Percentiles rank a stretch among this genome's conserved stretches.
Evolutionary conservation across 2,329 filamentous ascomycete species (phyloP).

Genomic region (Aspergillus cejpii): DNA sequence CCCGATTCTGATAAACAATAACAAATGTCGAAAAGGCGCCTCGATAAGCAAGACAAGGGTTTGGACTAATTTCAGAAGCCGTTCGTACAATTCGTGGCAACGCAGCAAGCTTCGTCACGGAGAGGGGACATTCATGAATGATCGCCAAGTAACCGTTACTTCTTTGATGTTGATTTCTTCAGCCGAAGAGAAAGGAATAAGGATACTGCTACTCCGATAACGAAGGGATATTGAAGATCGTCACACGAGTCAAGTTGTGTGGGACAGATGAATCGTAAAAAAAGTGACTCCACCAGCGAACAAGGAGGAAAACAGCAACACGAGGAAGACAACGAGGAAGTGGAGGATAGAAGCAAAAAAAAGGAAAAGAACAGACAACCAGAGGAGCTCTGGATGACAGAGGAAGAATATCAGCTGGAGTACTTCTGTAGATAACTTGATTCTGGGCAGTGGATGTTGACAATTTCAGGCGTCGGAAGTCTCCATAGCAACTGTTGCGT

Average conservation of each 20-base stretch:
- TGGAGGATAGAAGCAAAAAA: slow-evolving; percentile 8
- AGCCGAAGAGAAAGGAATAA: slow-evolving; percentile 6
- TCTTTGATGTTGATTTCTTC: slow-evolving; percentile 9
- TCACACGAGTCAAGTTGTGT: not conserved
- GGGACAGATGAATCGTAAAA: slow-evolving; percentile 10
- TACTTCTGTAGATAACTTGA: not conserved
- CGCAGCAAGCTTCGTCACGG: slow-evolving; percentile 13
- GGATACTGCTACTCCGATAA: slow-evolving; percentile 15
- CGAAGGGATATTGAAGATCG: slow-evolving; percentile 15
- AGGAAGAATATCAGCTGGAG: slow-evolving; percentile 9
- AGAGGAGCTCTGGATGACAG: not conserved
- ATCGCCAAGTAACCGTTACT: slow-evolving; percentile 15
- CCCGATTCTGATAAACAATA: slow-evolving; percentile 19
- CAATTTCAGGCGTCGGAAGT: slow-evolving; percentile 26
- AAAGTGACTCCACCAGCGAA: slow-evolving; percentile 6
- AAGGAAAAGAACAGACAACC: slow-evolving; percentile 2
- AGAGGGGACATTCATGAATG: slow-evolving; percentile 10
- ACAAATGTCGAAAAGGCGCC: slow-evolving; percentile 7
- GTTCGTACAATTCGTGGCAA: slow-evolving; percentile 15
- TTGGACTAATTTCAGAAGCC: slow-evolving; percentile 3
- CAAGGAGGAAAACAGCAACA: not conserved
- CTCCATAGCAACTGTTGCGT: slow-evolving; percentile 27
- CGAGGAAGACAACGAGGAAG: slow-evolving; percentile 2
- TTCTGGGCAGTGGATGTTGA: slow-evolving; percentile 20
- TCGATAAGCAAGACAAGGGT: slow-evolving; percentile 10